Conservation (phyloP, 805 yeast species). For the Ogataea trehaloabstinens region DNA sequence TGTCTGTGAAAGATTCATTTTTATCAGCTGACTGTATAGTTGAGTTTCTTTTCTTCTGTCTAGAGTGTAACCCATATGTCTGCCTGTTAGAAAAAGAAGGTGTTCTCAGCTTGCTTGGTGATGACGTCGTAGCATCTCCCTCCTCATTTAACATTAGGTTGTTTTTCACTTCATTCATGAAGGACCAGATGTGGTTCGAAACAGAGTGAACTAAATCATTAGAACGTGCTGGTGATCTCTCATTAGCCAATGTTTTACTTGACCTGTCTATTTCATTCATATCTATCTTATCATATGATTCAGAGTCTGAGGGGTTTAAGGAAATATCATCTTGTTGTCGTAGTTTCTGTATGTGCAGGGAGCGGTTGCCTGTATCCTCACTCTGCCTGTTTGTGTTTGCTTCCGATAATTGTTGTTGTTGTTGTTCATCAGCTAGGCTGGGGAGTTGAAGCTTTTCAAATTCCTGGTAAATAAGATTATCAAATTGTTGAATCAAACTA, state of each 20-base stretch:
- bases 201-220: constrained; percentile 37
- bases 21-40: constrained; percentile 1
- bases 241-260: constrained; percentile 21
- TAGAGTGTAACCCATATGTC: constrained; percentile 26
- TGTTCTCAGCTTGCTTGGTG: constrained; percentile 21
- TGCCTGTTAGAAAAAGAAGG: constrained; percentile 31
- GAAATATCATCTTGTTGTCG: constrained; percentile 1
- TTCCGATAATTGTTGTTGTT: not conserved
- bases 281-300: constrained; percentile 15
- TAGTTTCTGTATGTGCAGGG: constrained; percentile 6
- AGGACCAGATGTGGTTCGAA: constrained; percentile 46
- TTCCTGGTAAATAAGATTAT: constrained; percentile 62
- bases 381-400: not conserved
- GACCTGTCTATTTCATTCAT: constrained; percentile 25
- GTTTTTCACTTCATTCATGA: constrained; percentile 47
- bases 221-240: constrained; percentile 9
- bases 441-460: constrained; percentile 51
- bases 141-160: constrained; percentile 25
- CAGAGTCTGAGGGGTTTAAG: constrained; percentile 11
- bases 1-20: constrained; percentile 15
- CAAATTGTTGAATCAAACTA: constrained; percentile 63
- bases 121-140: constrained; percentile 5
- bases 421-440: constrained; percentile 23
- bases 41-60: constrained; percentile 14
- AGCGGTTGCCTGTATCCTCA: not conserved